A percentile compares a stretch with the other conserved stretches of the same genome.
Conservation (phyloP, 768 basidiomycete species). For the Lentinula edodes region DNA sequence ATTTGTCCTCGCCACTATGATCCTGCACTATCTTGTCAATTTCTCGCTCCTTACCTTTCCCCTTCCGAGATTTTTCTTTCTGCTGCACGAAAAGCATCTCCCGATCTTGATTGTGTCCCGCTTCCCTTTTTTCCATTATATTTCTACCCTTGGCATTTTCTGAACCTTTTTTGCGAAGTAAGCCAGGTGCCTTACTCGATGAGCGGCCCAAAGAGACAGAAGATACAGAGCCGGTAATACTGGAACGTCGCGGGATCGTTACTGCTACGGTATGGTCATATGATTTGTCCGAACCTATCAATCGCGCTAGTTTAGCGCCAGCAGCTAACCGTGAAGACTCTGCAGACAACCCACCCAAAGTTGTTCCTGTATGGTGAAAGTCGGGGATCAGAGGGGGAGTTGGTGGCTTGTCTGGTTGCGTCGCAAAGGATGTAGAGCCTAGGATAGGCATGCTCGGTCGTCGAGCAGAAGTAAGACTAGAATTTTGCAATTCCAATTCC, state of each 20-base stretch:
- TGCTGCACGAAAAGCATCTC: neutral
- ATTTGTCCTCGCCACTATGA: neutral
- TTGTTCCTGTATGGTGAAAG: neutral
- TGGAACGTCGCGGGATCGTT: slow-evolving; percentile 13
- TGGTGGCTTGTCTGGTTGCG: neutral
- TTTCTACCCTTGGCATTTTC: slow-evolving; percentile 11
- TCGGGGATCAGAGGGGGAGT: neutral
- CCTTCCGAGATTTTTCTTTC: slow-evolving; percentile 16
- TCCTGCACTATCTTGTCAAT: neutral
- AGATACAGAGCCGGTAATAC: slow-evolving; percentile 13
- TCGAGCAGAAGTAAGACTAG: slow-evolving; percentile 4
- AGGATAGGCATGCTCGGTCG: slow-evolving; percentile 20
- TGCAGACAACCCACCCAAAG: neutral
- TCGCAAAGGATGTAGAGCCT: neutral
- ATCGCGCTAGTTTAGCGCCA: neutral
- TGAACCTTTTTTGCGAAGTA: slow-evolving; percentile 17
- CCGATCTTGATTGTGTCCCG: neutral
- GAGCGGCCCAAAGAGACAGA: slow-evolving; percentile 15
- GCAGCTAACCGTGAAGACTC: neutral
- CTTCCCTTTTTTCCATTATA: neutral
- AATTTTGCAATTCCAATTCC: neutral
- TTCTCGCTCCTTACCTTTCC: slow-evolving; percentile 15
- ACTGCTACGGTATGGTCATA: neutral
- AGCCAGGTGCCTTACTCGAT: slow-evolving; percentile 11
- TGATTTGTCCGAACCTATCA: slow-evolving; percentile 14